phyloP scores from a whole-genome alignment of 176 grass and related monocot genomes.

The Musa acuminata region DNA sequence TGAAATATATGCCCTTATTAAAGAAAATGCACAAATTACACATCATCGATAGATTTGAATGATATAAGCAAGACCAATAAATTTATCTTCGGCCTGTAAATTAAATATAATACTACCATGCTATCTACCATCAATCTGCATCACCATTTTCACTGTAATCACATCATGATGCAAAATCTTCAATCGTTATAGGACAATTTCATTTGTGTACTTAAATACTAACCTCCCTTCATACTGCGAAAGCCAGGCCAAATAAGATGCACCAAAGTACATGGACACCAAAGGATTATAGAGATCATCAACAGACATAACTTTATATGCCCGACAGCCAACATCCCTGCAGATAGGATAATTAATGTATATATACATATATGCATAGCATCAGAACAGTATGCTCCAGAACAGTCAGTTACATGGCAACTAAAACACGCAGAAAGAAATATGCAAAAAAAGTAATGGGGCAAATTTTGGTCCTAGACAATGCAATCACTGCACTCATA shows the following conservation, averaged over 20 bases:
- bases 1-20: not conserved
- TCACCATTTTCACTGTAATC: not conserved
- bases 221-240: slow-evolving; percentile 83
- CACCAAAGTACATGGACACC: slow-evolving; percentile 94
- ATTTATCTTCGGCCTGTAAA: not conserved
- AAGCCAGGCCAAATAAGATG: slow-evolving; percentile 68
- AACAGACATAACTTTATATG: slow-evolving; percentile 57
- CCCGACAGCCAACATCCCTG: slow-evolving; percentile 67
- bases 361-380: not conserved
- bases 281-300: slow-evolving; percentile 97
- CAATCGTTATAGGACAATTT: not conserved
- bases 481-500: not conserved
- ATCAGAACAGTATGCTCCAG: not conserved
- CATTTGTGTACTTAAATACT: slow-evolving; percentile 7
- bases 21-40: not conserved
- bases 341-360: slow-evolving; percentile 11
- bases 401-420: not conserved
- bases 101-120: not conserved
- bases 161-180: not conserved
- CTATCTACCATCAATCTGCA: not conserved
- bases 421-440: not conserved
- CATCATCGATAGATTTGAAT: too few relatives aligned
- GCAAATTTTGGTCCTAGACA: not conserved
- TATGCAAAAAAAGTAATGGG: not conserved
- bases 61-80: not conserved